Percentiles rank a stretch among this genome's conserved stretches.
Conservation (phyloP, 2,329 filamentous ascomycete species). For the Diaporthe batatas region DNA sequence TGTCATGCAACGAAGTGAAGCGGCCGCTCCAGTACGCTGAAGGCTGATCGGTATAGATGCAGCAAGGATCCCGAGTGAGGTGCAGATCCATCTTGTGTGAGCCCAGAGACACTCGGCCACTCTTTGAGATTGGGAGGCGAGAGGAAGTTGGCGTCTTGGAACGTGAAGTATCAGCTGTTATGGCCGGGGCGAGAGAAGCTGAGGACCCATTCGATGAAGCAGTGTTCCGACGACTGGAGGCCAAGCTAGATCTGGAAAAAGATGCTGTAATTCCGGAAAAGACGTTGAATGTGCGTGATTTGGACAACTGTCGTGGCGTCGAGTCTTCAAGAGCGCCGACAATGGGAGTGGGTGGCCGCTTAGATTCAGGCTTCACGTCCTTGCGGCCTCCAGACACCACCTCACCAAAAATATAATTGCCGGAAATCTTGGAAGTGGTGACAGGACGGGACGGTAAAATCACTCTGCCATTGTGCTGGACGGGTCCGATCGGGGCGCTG, state of each 20-base stretch:
- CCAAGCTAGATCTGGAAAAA: conserved; percentile 39
- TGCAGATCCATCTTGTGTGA: conserved; percentile 41
- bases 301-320: conserved; percentile 28
- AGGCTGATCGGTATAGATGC: conserved; percentile 58
- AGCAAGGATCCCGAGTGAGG: conserved; percentile 44
- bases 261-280: conserved; percentile 38
- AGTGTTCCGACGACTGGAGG: conserved; percentile 25
- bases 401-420: not conserved
- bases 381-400: not conserved
- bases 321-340: conserved; percentile 15
- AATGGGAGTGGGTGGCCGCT: not conserved
- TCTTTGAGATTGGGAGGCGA: conserved; percentile 26
- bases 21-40: conserved; percentile 73
- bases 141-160: not conserved
- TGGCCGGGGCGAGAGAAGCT: conserved; percentile 35
- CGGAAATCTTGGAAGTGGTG: not conserved
- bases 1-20: conserved; percentile 69
- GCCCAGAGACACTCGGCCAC: conserved; percentile 28
- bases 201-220: conserved; percentile 35
- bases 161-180: conserved; percentile 22
- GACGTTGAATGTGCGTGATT: conserved; percentile 38
- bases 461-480: conserved; percentile 29
- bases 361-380: not conserved
- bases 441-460: not conserved
- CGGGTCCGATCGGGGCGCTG: conserved; percentile 39